These are phyloP conservation scores for Cynara cardunculus DNA, from an alignment of 129 eudicot species.

Conservation along the genomic window DNA sequence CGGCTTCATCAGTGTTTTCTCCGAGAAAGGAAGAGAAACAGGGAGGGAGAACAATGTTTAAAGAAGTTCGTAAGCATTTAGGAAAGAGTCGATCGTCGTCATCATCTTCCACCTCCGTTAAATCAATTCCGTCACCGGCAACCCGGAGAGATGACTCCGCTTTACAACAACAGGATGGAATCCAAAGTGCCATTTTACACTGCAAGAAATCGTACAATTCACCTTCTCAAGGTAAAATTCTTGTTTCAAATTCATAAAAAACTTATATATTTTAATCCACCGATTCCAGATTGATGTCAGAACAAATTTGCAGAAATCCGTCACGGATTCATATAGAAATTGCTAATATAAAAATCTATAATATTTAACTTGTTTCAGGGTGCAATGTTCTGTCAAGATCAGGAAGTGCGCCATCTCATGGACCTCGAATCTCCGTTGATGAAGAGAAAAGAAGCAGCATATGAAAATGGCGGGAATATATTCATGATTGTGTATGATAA, in stretches of 20 bases:
- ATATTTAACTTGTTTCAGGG: constrained; percentile 30
- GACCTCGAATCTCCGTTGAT: constrained; percentile 24
- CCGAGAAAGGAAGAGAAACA: constrained; percentile 48
- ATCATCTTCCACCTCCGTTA: constrained; percentile 20
- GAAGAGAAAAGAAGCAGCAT: constrained; percentile 60
- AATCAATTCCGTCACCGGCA: constrained; percentile 25
- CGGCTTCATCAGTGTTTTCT: constrained; percentile 25
- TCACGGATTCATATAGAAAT: neutral
- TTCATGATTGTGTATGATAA: constrained; percentile 6
- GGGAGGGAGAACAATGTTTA: constrained; percentile 26
- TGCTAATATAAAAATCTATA: neutral
- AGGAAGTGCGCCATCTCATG: constrained; percentile 55
- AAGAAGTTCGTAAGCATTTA: constrained; percentile 34
- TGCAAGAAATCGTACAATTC: constrained; percentile 66
- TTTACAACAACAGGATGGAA: constrained; percentile 60
- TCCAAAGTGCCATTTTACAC: constrained; percentile 75
- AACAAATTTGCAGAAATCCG: neutral
- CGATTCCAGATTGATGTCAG: constrained; percentile 22
- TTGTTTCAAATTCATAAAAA: neutral
- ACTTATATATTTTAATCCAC: neutral
- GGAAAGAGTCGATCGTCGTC: constrained; percentile 57
- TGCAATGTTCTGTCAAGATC: constrained; percentile 43
- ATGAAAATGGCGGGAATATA: constrained; percentile 38
- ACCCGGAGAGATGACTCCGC: constrained; percentile 55
- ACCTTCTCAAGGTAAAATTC: constrained; percentile 33